These are phyloP conservation scores for Mycena amicta DNA, from an alignment of 768 basidiomycete genomes.

Conservation along the genomic window DNA sequence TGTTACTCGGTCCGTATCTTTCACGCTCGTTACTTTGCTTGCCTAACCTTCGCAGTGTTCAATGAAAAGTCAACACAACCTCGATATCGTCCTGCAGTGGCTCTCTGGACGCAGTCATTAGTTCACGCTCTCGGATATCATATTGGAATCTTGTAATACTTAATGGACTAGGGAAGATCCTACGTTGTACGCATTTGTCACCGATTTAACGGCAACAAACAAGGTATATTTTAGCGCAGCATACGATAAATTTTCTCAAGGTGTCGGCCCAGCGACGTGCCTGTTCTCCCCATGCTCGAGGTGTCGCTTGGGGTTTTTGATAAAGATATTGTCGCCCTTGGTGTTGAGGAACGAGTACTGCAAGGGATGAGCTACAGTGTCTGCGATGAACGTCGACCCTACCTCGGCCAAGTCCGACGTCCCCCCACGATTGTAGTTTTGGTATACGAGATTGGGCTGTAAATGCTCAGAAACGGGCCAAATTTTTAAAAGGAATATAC, in stretches of 20 bases:
- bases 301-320: slow-evolving; percentile 32
- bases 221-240: neutral
- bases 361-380: slow-evolving; percentile 1
- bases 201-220: neutral
- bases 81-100: slow-evolving; percentile 92
- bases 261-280: slow-evolving; percentile 12
- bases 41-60: slow-evolving; percentile 67
- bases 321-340: slow-evolving; percentile 52
- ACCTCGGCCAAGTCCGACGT: slow-evolving; percentile 55
- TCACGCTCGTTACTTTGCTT: neutral
- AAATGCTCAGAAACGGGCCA: neutral
- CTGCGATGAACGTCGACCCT: slow-evolving; percentile 3
- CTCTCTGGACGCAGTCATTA: slow-evolving; percentile 75
- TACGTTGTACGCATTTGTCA: too few species aligned
- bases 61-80: slow-evolving; percentile 94
- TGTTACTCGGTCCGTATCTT: slow-evolving; percentile 71
- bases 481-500: slow-evolving; percentile 22
- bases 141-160: slow-evolving; percentile 19
- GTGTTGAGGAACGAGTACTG: slow-evolving; percentile 59
- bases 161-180: neutral
- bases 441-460: slow-evolving; percentile 60
- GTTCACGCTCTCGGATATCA: slow-evolving; percentile 16
- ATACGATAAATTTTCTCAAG: neutral
- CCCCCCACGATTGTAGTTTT: slow-evolving; percentile 53
- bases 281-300: slow-evolving; percentile 8